These are phyloP conservation scores for Pythium periplocum DNA, from an alignment of 352 stramenopile genomes.

Conservation along the genomic window DNA sequence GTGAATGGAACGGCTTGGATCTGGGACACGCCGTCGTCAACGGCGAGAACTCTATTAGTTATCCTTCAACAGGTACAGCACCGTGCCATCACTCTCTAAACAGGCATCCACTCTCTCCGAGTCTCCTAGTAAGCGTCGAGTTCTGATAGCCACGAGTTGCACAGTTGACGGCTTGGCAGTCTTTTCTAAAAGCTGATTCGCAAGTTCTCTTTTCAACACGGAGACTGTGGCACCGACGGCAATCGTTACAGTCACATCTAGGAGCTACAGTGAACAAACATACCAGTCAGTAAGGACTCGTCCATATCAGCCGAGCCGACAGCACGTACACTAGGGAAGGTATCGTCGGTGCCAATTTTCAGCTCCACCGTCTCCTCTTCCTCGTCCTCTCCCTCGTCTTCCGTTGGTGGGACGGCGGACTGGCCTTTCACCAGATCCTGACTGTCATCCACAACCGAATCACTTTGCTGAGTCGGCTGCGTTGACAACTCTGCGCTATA, in stretches of 20 bases:
- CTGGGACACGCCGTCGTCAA: no score
- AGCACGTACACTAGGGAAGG: neutral
- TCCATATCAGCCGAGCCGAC: no score
- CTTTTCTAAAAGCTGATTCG: slow-evolving; percentile 9
- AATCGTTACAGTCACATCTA: slow-evolving; percentile 1
- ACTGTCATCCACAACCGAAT: neutral
- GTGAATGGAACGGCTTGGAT: no score
- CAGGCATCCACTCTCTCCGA: slow-evolving; percentile 14
- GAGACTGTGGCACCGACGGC: slow-evolving; percentile 9
- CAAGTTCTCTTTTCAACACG: slow-evolving; percentile 15
- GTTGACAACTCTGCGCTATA: no score
- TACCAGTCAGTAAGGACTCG: no score
- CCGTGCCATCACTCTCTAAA: slow-evolving; percentile 8
- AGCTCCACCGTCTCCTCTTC: neutral
- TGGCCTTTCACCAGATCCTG: neutral
- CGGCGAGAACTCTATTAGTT: neutral
- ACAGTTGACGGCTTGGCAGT: slow-evolving; percentile 13
- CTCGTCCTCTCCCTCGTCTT: neutral
- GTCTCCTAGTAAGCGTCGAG: slow-evolving; percentile 15
- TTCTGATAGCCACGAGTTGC: slow-evolving; percentile 12
- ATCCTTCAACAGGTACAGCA: slow-evolving; percentile 20
- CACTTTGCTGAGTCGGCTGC: no score
- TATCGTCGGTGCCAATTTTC: neutral
- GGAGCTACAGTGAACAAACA: slow-evolving; percentile 4
- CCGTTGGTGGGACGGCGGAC: neutral